Percentiles rank a stretch among this genome's conserved stretches.
Evolutionary conservation across 2,329 filamentous ascomycete genomes (phyloP).

Genomic region (Claviceps cyperi): DNA sequence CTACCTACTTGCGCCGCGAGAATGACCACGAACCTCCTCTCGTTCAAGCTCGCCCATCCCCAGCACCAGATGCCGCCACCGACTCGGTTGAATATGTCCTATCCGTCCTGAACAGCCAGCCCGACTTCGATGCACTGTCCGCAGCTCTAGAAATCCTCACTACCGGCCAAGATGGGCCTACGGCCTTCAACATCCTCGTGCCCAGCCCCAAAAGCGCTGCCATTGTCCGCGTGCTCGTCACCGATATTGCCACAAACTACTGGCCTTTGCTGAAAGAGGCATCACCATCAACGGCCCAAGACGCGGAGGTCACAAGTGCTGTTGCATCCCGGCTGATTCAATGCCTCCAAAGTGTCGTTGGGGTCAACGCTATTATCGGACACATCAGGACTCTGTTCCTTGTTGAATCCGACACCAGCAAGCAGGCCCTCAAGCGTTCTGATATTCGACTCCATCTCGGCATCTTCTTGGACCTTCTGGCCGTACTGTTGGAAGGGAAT

Average conservation of each 20-base stretch:
- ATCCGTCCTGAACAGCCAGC: slow-evolving; percentile 46
- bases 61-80: slow-evolving; percentile 6
- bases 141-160: slow-evolving; percentile 37
- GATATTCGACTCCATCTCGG: slow-evolving; percentile 29
- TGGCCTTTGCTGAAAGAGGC: slow-evolving; percentile 51
- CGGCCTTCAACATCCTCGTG: slow-evolving; percentile 13
- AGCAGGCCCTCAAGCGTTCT: slow-evolving; percentile 23
- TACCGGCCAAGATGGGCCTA: slow-evolving; percentile 8
- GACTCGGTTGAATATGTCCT: slow-evolving; percentile 36
- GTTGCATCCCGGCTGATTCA: slow-evolving; percentile 32
- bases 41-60: slow-evolving; percentile 18
- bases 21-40: slow-evolving; percentile 23
- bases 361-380: slow-evolving; percentile 63
- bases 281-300: slow-evolving; percentile 9
- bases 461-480: slow-evolving; percentile 30
- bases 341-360: slow-evolving; percentile 59
- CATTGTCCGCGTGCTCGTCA: slow-evolving; percentile 60
- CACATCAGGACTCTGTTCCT: slow-evolving; percentile 48
- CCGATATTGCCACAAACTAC: slow-evolving; percentile 64
- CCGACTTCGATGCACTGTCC: slow-evolving; percentile 42
- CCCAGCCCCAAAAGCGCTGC: slow-evolving; percentile 58
- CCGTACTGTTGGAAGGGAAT: slow-evolving; percentile 25
- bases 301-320: neutral
- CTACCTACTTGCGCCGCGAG: slow-evolving; percentile 29
- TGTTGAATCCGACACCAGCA: slow-evolving; percentile 29